Base-by-base conservation (phyloP, 108 stramenopile species). In the Pseudonitzschia multistriata region DNA sequence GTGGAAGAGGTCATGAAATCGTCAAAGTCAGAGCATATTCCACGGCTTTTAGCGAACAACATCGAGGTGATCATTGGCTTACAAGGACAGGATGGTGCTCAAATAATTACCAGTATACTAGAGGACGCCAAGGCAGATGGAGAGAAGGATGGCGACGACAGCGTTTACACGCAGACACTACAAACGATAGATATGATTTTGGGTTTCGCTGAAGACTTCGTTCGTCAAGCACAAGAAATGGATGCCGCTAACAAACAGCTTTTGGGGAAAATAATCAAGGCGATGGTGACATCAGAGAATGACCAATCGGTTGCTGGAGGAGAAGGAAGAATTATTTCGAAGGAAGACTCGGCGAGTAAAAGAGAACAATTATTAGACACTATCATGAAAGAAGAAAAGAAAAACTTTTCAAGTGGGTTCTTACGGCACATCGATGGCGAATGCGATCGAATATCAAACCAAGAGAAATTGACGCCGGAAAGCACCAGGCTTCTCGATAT, bases 391-490 rank as follows among this genome's bases (percentile, higher is more conserved):
- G 33, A 57, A 15, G 85, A 88, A 65, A 84, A 73, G 64, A 74
- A 80, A 13, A 84, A 88, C 14, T 88, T 88, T 50, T 86, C 88
- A 2, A 77, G 87, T 2, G 87, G 88, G 28, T 92, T 92, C 64
- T 70, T 92, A 21, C 74, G 87, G 15, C 87, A 92, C 71, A 35
- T 92, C 17, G 88, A 89, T 50, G 87, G 85, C 0, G 91, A 92
- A 73, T 92, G 91, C 49, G 75, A 76, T 39, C 79, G 91, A 11
- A 83, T 92, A 27, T 69, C 78, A n/a, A 60, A 59, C 13, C 72
- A 82, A 7, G 73, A 79, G 3, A 77, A 13, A 7, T 57, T 87
- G 34, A 83, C 88, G 30, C 81, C 81, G 10, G 87, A 92, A 50
- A 79, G 76, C 29, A 31, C 67, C 0, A 70, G 75, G 56, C 63